These are phyloP conservation scores for Fraxinus anomala DNA, from an alignment of 257 asterid genomes.

Conservation along the genomic window DNA sequence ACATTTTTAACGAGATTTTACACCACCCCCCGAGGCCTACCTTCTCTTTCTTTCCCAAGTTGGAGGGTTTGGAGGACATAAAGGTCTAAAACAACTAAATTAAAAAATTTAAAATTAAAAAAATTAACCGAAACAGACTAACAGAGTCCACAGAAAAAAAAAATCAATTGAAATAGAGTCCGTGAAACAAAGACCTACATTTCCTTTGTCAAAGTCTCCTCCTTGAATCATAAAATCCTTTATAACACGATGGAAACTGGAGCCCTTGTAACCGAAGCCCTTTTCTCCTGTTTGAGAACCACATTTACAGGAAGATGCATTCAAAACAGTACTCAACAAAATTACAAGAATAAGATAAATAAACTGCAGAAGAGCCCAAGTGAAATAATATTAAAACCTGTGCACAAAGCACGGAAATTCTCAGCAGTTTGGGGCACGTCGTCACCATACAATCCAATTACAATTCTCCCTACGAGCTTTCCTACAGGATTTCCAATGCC, in stretches of 20 bases:
- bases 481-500: conserved; percentile 96
- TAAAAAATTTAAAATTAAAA: too few species aligned
- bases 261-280: conserved; percentile 92
- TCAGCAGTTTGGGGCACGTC: conserved; percentile 94
- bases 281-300: conserved; percentile 68
- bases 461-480: conserved; percentile 83
- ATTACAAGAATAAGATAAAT: background rate
- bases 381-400: conserved; percentile 43
- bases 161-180: background rate
- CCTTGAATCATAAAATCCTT: conserved; percentile 98
- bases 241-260: conserved; percentile 92
- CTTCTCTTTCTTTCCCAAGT: background rate
- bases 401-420: conserved; percentile 96
- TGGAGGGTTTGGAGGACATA: background rate
- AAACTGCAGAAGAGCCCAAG: background rate
- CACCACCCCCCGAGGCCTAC: background rate
- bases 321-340: conserved; percentile 10
- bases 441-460: conserved; percentile 90
- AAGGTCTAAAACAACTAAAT: background rate
- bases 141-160: too few species aligned
- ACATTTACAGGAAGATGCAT: conserved; percentile 18
- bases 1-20: background rate
- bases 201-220: conserved; percentile 98
- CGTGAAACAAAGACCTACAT: conserved; percentile 46
- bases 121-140: too few species aligned